Conservation (phyloP, 495 filamentous ascomycete genomes). For the Neurospora sp. region DNA sequence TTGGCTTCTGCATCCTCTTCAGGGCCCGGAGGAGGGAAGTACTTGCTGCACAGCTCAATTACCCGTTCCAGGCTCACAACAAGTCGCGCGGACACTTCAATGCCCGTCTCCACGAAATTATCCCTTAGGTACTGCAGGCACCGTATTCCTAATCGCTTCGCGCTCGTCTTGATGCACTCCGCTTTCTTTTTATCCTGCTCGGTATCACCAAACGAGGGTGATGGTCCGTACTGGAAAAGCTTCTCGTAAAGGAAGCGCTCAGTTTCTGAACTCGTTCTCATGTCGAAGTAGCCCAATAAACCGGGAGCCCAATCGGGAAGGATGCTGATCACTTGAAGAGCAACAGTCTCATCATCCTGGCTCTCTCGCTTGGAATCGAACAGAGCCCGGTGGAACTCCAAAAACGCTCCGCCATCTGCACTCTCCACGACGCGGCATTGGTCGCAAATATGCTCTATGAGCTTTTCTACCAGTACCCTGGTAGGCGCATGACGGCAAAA, state of each 20-base stretch:
- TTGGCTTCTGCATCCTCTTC: slow-evolving; percentile 20
- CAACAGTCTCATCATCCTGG: slow-evolving; percentile 4
- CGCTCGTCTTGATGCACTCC: slow-evolving; percentile 19
- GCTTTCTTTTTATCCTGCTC: slow-evolving; percentile 15
- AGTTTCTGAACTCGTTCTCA: slow-evolving; percentile 41
- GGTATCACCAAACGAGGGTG: slow-evolving; percentile 18
- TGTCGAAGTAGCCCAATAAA: slow-evolving; percentile 53
- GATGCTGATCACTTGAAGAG: slow-evolving; percentile 11
- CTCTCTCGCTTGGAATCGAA: slow-evolving; percentile 18
- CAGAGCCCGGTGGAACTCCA: slow-evolving; percentile 30
- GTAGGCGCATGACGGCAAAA: slow-evolving; percentile 27
- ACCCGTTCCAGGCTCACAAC: slow-evolving; percentile 30
- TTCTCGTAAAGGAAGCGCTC: slow-evolving; percentile 46
- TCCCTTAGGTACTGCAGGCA: slow-evolving; percentile 41
- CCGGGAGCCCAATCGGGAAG: slow-evolving; percentile 58
- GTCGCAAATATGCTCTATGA: slow-evolving; percentile 25
- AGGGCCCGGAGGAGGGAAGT: slow-evolving; percentile 30
- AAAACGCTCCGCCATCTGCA: slow-evolving; percentile 30
- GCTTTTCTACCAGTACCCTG: slow-evolving; percentile 12
- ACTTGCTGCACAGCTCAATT: slow-evolving; percentile 31
- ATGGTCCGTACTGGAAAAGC: slow-evolving; percentile 38
- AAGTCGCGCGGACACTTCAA: slow-evolving; percentile 31
- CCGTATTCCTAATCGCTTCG: slow-evolving; percentile 29
- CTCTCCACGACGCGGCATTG: slow-evolving; percentile 32
- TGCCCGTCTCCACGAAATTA: slow-evolving; percentile 27